These are phyloP conservation scores for Suillus cothurnatus DNA, from an alignment of 768 basidiomycete species.

Conservation along the genomic window DNA sequence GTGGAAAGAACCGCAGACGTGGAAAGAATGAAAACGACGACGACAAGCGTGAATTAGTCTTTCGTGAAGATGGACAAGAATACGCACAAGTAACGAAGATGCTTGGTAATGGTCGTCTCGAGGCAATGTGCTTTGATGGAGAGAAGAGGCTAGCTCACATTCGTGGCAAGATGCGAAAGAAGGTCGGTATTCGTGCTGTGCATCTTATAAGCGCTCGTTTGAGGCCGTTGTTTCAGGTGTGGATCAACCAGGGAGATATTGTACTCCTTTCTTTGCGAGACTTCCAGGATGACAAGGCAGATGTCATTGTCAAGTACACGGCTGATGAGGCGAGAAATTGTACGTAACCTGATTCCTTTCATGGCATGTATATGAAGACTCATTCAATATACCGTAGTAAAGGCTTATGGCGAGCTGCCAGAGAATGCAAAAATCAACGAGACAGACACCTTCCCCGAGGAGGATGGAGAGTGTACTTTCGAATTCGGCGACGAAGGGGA, in stretches of 20 bases:
- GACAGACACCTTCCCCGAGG: conserved; percentile 90
- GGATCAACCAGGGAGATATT: conserved; percentile 99
- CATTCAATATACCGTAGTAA: conserved; percentile 52
- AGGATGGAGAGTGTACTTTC: conserved; percentile 86
- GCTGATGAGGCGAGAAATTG: conserved; percentile 90
- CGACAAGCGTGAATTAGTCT: conserved; percentile 97
- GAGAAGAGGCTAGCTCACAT: conserved; percentile 98
- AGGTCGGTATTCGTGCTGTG: conserved; percentile 55
- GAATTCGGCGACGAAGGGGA: conserved; percentile 90
- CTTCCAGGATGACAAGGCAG: conserved; percentile 99
- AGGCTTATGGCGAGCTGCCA: conserved; percentile 97
- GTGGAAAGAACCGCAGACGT: conserved; percentile 98
- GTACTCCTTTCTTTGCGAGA: conserved; percentile 93
- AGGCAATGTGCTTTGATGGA: conserved; percentile 97
- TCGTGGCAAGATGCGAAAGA: conserved; percentile 99
- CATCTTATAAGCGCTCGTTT: conserved; percentile 3
- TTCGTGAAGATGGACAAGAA: conserved; percentile 98
- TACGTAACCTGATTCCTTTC: conserved; percentile 34
- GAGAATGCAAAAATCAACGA: conserved; percentile 97
- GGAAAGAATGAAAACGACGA: conserved; percentile 99
- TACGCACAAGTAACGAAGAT: conserved; percentile 99
- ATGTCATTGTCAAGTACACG: conserved; percentile 99
- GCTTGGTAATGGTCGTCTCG: conserved; percentile 96
- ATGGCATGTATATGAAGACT: conserved; percentile 3
- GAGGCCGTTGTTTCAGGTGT: conserved; percentile 62